Evolutionary conservation across 192 early-diverging fungal species (phyloP).

Genomic region (Dimargaris xerosporica): DNA sequence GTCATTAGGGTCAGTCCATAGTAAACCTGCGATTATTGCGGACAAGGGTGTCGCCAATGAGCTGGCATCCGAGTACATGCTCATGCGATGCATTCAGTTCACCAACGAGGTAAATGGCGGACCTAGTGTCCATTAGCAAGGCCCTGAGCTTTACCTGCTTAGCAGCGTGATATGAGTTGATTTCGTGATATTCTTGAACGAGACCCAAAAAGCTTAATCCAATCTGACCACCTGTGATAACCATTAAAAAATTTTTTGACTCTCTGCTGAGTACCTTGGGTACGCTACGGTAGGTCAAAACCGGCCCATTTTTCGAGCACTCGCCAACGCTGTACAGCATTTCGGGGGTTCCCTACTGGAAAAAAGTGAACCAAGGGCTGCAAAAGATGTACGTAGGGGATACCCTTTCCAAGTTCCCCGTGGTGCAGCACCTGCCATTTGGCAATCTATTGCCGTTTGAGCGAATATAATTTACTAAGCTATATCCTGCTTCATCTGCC

Average conservation of each 20-base stretch:
- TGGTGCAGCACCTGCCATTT: conserved; percentile 69
- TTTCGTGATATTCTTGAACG: too few relatives aligned
- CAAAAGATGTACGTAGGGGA: conserved; percentile 63
- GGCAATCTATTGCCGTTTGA: conserved; percentile 41
- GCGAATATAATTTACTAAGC: neutral
- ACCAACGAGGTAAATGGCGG: too few relatives aligned
- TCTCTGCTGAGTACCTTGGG: too few relatives aligned
- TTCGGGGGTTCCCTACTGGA: conserved; percentile 51
- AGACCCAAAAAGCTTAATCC: too few relatives aligned
- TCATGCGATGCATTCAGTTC: conserved; percentile 68
- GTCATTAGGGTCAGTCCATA: conserved; percentile 43
- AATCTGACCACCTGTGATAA: too few relatives aligned
- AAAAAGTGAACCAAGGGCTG: conserved; percentile 58
- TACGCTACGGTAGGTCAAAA: conserved; percentile 33
- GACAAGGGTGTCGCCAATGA: conserved; percentile 38
- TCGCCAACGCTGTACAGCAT: conserved; percentile 67
- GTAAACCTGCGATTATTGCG: conserved; percentile 62
- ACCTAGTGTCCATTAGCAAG: too few relatives aligned
- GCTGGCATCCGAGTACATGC: conserved; percentile 63
- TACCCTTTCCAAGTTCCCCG: conserved; percentile 57
- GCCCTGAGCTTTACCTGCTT: too few relatives aligned
- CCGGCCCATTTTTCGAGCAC: conserved; percentile 60
- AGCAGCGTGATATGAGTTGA: too few relatives aligned
- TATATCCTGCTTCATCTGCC: too few relatives aligned
- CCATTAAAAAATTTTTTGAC: too few relatives aligned